phyloP scores from a whole-genome alignment of 192 early-diverging fungal genomes.

The Podila epicladia region DNA sequence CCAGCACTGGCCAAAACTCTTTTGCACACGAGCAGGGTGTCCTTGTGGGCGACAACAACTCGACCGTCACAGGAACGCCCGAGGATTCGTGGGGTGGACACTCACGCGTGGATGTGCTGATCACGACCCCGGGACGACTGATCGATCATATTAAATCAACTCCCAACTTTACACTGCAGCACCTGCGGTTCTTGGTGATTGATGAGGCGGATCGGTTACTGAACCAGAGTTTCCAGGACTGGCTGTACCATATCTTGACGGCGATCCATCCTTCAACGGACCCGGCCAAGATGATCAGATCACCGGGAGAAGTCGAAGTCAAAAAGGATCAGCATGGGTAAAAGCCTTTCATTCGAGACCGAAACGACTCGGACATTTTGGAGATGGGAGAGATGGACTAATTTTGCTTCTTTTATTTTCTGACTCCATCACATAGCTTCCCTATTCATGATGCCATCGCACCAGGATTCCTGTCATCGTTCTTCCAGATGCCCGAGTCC shows the following conservation, averaged over 20 bases:
- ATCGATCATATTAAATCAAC: constrained; percentile 91
- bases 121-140: constrained; percentile 95
- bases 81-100: constrained; percentile 61
- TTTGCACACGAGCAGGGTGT: constrained; percentile 76
- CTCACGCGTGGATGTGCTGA: constrained; percentile 86
- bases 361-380: too few species aligned
- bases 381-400: too few species aligned
- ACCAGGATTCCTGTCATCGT: constrained; percentile 49
- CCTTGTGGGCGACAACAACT: constrained; percentile 50
- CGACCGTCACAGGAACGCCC: neutral
- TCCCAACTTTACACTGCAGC: constrained; percentile 88
- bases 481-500: constrained; percentile 56
- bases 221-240: constrained; percentile 92
- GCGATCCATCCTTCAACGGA: constrained; percentile 58
- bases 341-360: neutral
- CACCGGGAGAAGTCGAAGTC: constrained; percentile 6
- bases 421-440: constrained; percentile 23
- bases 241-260: constrained; percentile 81
- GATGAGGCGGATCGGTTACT: constrained; percentile 97
- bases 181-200: constrained; percentile 91
- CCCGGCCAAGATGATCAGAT: constrained; percentile 21
- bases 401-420: neutral
- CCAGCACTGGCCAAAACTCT: constrained; percentile 81
- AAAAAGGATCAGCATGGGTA: constrained; percentile 38
- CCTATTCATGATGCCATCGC: constrained; percentile 62